Evolutionary conservation across 192 early-diverging fungal genomes (phyloP).

Genomic region (Podila epicladia): DNA sequence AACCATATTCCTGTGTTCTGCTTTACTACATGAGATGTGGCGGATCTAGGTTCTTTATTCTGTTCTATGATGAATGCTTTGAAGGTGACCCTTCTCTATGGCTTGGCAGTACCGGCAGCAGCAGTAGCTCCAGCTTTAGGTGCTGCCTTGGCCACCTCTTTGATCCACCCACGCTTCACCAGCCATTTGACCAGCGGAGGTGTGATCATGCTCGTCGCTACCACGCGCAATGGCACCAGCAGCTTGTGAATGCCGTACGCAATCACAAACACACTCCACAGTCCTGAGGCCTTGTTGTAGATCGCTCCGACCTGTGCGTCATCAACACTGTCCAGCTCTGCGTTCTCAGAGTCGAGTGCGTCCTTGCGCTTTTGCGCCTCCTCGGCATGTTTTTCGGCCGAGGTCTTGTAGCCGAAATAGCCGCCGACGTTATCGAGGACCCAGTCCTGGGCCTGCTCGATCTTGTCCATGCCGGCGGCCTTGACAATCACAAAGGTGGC

Average conservation of each 20-base stretch:
- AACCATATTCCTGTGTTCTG: too few relatives aligned
- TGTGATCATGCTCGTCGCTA: conserved; percentile 62
- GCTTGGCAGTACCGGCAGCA: conserved; percentile 1
- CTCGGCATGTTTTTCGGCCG: conserved; percentile 9
- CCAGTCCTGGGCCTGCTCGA: conserved; percentile 58
- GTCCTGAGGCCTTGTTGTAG: conserved; percentile 53
- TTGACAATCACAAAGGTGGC: conserved; percentile 59
- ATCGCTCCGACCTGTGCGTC: conserved; percentile 26
- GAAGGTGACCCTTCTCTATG: not conserved
- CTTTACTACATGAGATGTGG: too few relatives aligned
- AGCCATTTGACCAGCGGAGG: conserved; percentile 60
- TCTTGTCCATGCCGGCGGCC: conserved; percentile 57
- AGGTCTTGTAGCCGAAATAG: conserved; percentile 30
- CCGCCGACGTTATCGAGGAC: conserved; percentile 36
- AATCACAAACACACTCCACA: conserved; percentile 61
- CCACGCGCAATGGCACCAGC: conserved; percentile 62
- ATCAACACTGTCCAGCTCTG: conserved; percentile 19
- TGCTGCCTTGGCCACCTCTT: conserved; percentile 26
- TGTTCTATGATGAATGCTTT: too few relatives aligned
- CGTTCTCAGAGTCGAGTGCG: not conserved
- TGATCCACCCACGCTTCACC: conserved; percentile 58
- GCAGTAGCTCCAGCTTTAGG: conserved; percentile 1
- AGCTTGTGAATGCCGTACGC: conserved; percentile 73
- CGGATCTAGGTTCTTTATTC: too few relatives aligned
- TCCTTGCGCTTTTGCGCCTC: not conserved